Evolutionary conservation across 2,329 filamentous ascomycete species (phyloP).

Genomic region (Cadophora luteo-olivacea): DNA sequence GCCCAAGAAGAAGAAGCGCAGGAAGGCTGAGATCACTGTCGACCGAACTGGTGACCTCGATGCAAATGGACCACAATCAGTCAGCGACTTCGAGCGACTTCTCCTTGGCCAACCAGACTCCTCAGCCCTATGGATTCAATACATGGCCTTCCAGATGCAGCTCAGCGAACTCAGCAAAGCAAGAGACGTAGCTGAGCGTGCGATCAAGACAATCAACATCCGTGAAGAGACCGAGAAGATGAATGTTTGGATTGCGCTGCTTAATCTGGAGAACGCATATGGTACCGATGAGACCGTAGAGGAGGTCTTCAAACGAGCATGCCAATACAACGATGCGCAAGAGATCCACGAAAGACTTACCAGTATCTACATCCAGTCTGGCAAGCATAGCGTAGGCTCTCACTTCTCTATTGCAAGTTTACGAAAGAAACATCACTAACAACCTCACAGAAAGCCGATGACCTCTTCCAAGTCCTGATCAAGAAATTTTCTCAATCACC

Average conservation of each 20-base stretch:
- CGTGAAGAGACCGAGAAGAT: constrained; percentile 91
- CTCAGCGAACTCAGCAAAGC: constrained; percentile 89
- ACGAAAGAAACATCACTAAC: constrained; percentile 34
- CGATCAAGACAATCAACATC: constrained; percentile 88
- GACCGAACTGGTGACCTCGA: constrained; percentile 94
- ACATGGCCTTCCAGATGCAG: constrained; percentile 98
- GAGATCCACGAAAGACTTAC: constrained; percentile 89
- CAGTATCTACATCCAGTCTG: constrained; percentile 93
- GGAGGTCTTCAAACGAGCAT: constrained; percentile 88
- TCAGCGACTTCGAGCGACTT: constrained; percentile 91
- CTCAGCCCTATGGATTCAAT: constrained; percentile 92
- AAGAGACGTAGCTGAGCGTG: constrained; percentile 87
- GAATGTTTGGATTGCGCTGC: constrained; percentile 92
- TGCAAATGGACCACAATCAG: constrained; percentile 83
- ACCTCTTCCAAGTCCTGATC: constrained; percentile 82
- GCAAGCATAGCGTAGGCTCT: constrained; percentile 76
- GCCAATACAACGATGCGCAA: constrained; percentile 90
- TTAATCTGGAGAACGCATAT: constrained; percentile 94
- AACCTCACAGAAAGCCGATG: constrained; percentile 76
- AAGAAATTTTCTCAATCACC: constrained; percentile 86
- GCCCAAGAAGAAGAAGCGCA: constrained; percentile 75
- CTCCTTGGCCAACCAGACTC: constrained; percentile 91
- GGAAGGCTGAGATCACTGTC: constrained; percentile 78
- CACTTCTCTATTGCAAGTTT: neutral
- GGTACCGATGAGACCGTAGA: constrained; percentile 83